A percentile compares a stretch with the other conserved stretches of the same genome.
Evolutionary conservation across 768 basidiomycete genomes (phyloP).

Genomic region (Leccinum aurantiacum): DNA sequence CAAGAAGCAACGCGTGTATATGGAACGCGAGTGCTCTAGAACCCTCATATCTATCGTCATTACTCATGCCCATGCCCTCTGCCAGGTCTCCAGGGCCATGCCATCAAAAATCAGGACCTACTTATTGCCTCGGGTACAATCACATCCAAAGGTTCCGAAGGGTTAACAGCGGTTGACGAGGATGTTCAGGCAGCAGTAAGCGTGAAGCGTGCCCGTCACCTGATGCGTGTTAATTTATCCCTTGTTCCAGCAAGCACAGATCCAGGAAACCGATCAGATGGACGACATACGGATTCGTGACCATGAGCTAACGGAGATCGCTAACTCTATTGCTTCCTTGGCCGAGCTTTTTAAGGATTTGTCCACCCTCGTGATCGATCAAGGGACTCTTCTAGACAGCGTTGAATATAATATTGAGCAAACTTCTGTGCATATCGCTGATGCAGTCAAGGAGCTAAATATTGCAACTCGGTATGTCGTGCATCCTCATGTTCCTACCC

Average conservation of each 20-base stretch:
- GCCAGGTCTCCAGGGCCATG: conserved; percentile 92
- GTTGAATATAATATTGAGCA: conserved; percentile 98
- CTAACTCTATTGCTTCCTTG: conserved; percentile 84
- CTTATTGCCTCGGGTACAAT: conserved; percentile 87
- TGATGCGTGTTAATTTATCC: conserved; percentile 12
- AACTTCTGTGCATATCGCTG: conserved; percentile 76
- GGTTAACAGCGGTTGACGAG: conserved; percentile 83
- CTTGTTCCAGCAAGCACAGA: conserved; percentile 32
- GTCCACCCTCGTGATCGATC: conserved; percentile 91
- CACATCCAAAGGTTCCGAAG: conserved; percentile 78
- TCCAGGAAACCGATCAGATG: conserved; percentile 38
- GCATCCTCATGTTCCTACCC: not conserved
- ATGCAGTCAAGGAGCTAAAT: conserved; percentile 82
- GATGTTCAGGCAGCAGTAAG: conserved; percentile 85
- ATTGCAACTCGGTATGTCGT: conserved; percentile 72
- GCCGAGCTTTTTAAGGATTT: conserved; percentile 98
- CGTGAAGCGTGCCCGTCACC: conserved; percentile 25
- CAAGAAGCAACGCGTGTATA: conserved; percentile 97
- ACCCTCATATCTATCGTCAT: conserved; percentile 10
- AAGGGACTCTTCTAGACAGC: conserved; percentile 94
- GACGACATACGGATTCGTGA: conserved; percentile 49
- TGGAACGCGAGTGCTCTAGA: conserved; percentile 78
- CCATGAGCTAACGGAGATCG: conserved; percentile 84
- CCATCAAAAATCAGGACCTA: conserved; percentile 95
- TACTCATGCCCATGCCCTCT: conserved; percentile 16